Conservation (phyloP, 352 stramenopile species). For the Phytopythium aichiense region DNA sequence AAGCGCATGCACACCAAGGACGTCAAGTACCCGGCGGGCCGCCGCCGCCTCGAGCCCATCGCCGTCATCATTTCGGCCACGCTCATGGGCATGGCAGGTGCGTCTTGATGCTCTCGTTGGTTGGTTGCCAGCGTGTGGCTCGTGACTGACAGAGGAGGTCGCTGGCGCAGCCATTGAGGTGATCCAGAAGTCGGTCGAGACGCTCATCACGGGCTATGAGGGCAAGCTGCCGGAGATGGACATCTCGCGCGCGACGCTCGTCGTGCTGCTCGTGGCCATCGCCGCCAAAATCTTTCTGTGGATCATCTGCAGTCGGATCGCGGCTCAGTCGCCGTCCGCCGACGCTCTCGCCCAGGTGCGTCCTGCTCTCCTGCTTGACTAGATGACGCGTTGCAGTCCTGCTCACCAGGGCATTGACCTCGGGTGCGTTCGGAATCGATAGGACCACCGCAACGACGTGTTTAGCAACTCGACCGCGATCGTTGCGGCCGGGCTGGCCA, state of each 20-base stretch:
- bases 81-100: constrained; percentile 95
- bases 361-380: background rate
- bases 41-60: constrained; percentile 91
- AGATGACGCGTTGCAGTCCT: background rate
- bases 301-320: constrained; percentile 73
- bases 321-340: constrained; percentile 55
- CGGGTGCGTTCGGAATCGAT: constrained; percentile 9
- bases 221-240: constrained; percentile 62
- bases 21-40: constrained; percentile 93
- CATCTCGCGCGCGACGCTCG: constrained; percentile 62
- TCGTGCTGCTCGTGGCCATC: constrained; percentile 68
- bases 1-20: constrained; percentile 86
- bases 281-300: constrained; percentile 80
- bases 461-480: constrained; percentile 93
- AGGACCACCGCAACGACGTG: constrained; percentile 98
- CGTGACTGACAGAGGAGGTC: background rate
- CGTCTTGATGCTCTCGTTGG: background rate
- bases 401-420: background rate
- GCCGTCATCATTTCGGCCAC: constrained; percentile 95
- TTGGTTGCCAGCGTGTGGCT: too few relatives aligned
- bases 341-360: constrained; percentile 68
- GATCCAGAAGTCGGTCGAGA: constrained; percentile 89
- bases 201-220: constrained; percentile 66
- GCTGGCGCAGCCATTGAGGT: constrained; percentile 85
- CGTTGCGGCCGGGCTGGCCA: constrained; percentile 62